These are phyloP conservation scores for Myxozyma sirexii DNA, from an alignment of 805 yeast species.

Conservation along the genomic window DNA sequence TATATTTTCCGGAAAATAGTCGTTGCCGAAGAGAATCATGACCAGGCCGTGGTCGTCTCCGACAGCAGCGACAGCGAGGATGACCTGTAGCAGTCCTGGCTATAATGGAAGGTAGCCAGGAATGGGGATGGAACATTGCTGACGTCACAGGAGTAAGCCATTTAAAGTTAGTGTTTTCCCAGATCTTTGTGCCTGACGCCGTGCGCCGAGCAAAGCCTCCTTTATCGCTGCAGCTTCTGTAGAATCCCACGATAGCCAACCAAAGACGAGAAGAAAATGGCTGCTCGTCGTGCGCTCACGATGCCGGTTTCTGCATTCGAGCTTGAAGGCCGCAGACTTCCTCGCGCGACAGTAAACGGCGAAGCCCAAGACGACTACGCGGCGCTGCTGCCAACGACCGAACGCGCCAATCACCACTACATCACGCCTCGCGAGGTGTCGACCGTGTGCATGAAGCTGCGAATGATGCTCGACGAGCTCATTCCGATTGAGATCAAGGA, in stretches of 20 bases:
- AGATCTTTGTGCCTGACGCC: neutral
- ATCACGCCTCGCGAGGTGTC: conserved; percentile 66
- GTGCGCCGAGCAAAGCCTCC: neutral
- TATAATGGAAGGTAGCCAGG: neutral
- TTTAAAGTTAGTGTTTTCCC: neutral
- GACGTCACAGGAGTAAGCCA: neutral
- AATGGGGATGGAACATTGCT: neutral
- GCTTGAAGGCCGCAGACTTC: conserved; percentile 13
- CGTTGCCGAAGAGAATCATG: neutral
- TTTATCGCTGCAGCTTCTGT: neutral
- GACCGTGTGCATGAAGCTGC: conserved; percentile 65
- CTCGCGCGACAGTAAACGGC: neutral
- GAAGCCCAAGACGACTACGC: conserved; percentile 4
- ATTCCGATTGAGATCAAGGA: conserved; percentile 66
- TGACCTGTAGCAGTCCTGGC: neutral
- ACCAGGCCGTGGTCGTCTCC: conserved; percentile 2
- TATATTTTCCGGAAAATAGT: conserved; percentile 12
- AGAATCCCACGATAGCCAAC: neutral
- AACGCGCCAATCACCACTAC: conserved; percentile 49
- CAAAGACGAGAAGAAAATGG: neutral
- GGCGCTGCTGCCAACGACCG: conserved; percentile 21
- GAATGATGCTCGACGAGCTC: conserved; percentile 68
- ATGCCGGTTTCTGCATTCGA: conserved; percentile 30
- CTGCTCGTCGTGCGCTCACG: neutral
- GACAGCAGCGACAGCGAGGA: conserved; percentile 1